Conservation (phyloP, 306 rosid genomes). For the Vigna angularis region DNA sequence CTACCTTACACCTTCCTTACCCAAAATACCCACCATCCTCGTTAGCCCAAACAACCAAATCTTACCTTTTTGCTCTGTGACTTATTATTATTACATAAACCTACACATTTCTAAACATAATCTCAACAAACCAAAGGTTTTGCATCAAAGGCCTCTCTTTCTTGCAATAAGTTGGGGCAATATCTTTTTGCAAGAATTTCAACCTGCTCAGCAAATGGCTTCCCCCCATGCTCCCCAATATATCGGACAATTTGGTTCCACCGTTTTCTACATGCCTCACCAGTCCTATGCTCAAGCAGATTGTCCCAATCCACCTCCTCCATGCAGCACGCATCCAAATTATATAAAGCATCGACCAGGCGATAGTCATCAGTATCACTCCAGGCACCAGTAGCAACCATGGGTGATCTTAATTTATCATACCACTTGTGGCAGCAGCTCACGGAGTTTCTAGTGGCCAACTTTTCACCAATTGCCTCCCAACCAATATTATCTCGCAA, state of each 20-base stretch:
- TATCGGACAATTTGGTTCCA: constrained; percentile 77
- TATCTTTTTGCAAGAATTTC: constrained; percentile 70
- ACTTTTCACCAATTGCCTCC: constrained; percentile 67
- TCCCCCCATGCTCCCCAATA: constrained; percentile 61
- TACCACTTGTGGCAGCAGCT: constrained; percentile 75
- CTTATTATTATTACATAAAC: too few species aligned
- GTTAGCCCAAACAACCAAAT: too few species aligned
- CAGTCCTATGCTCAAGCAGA: constrained; percentile 71
- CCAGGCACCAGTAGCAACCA: constrained; percentile 68
- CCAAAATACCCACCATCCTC: too few species aligned
- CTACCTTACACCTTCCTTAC: too few species aligned
- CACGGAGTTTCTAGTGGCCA: constrained; percentile 56
- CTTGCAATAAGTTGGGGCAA: constrained; percentile 61
- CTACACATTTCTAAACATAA: constrained; percentile 7
- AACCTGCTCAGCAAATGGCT: constrained; percentile 79
- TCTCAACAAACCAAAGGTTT: constrained; percentile 53
- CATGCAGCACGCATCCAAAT: constrained; percentile 70
- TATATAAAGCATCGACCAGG: constrained; percentile 59
- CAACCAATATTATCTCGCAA: constrained; percentile 81
- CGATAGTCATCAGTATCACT: constrained; percentile 77
- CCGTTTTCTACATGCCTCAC: constrained; percentile 76
- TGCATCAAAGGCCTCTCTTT: constrained; percentile 62
- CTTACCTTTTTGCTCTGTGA: too few species aligned
- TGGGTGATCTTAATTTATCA: constrained; percentile 62
- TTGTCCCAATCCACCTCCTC: constrained; percentile 90